Conservation (phyloP, 495 filamentous ascomycete species). For the Poronia punctata region DNA sequence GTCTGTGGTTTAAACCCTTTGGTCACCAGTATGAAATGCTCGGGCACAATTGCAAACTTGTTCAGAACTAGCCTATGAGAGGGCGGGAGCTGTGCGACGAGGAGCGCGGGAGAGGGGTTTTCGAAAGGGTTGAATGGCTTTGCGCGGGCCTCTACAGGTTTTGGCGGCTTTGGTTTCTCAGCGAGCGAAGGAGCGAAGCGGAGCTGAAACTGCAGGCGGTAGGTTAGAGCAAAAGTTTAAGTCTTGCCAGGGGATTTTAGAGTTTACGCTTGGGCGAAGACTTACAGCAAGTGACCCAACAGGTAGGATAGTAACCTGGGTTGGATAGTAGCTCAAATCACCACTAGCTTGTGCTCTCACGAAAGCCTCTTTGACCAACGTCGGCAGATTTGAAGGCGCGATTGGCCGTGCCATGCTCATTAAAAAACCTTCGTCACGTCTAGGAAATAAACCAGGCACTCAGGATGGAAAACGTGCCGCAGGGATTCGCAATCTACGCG, state of each 20-base stretch:
- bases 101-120: slow-evolving; percentile 53
- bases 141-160: slow-evolving; percentile 30
- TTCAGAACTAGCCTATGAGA: slow-evolving; percentile 67
- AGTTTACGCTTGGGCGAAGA: slow-evolving; percentile 1
- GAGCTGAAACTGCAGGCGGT: slow-evolving; percentile 52
- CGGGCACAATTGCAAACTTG: slow-evolving; percentile 72
- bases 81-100: slow-evolving; percentile 51
- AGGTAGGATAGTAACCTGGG: slow-evolving; percentile 48
- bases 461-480: too few species aligned
- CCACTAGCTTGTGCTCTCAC: slow-evolving; percentile 44
- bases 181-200: slow-evolving; percentile 71
- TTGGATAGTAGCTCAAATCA: slow-evolving; percentile 53
- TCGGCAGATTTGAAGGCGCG: slow-evolving; percentile 34
- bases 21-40: slow-evolving; percentile 77
- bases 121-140: slow-evolving; percentile 63
- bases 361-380: slow-evolving; percentile 50
- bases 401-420: slow-evolving; percentile 10
- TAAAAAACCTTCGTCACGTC: background rate
- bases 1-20: slow-evolving; percentile 59
- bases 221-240: slow-evolving; percentile 7
- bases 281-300: slow-evolving; percentile 49
- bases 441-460: too few species aligned
- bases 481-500: too few species aligned
- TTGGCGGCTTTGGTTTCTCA: slow-evolving; percentile 55
- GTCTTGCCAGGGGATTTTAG: too few species aligned